Conservation (phyloP, 768 basidiomycete genomes). For the Serendipita sp. region DNA sequence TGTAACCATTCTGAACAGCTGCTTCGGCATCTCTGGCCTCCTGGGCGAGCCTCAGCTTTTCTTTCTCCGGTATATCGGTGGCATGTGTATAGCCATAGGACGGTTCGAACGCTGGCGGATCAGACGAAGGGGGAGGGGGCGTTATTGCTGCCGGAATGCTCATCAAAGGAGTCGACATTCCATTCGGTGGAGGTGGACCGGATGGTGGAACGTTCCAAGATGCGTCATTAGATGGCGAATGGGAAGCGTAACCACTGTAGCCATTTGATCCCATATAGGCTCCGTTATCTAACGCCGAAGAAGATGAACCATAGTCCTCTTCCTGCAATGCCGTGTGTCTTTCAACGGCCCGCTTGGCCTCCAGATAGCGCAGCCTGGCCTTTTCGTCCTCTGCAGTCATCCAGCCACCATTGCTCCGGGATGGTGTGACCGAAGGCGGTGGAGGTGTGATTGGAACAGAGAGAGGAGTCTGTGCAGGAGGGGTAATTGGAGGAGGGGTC, state of each 20-base stretch:
- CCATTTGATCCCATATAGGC: background rate
- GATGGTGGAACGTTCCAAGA: background rate
- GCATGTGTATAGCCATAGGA: conserved; percentile 1
- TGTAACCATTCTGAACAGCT: too few relatives aligned
- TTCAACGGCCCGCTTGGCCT: conserved; percentile 56
- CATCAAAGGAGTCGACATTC: background rate
- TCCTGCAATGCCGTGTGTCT: conserved; percentile 28
- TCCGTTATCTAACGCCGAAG: conserved; percentile 9
- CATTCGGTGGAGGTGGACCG: background rate
- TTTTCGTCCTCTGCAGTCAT: conserved; percentile 60
- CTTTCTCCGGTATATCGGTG: background rate
- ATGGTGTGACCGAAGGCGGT: conserved; percentile 19
- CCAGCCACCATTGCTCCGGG: conserved; percentile 20
- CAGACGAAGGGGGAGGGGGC: background rate
- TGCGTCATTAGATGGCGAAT: background rate
- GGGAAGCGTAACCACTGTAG: background rate
- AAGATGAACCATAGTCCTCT: conserved; percentile 9
- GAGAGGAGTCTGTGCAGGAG: conserved; percentile 11
- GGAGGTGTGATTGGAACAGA: conserved; percentile 12
- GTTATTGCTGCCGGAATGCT: background rate
- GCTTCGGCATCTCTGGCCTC: background rate
- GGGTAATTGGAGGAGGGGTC: conserved; percentile 14
- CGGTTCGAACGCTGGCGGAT: background rate
- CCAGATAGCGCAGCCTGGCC: conserved; percentile 47
- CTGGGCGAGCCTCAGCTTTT: background rate